Conservation (phyloP, 1,284 basidiomycete genomes). For the Ceratobasidium sp. region DNA sequence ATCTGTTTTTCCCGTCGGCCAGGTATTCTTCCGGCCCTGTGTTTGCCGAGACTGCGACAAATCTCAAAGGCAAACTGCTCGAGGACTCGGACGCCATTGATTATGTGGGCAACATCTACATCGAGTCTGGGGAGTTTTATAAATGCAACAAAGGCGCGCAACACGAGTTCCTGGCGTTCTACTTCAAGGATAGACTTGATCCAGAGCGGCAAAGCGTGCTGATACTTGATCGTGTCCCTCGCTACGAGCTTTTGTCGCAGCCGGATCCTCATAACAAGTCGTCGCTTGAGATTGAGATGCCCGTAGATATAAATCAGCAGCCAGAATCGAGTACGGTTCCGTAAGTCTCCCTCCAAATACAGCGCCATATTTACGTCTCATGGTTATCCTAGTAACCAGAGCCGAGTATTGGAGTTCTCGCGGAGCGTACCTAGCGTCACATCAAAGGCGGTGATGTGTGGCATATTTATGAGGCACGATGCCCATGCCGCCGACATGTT, state of each 20-base stretch:
- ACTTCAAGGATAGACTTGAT: not conserved
- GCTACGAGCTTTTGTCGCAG: not conserved
- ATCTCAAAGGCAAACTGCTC: not conserved
- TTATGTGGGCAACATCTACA: slow-evolving; percentile 9
- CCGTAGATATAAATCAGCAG: not conserved
- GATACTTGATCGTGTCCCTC: slow-evolving; percentile 20
- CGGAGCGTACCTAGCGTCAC: not conserved
- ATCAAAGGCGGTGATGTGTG: not conserved
- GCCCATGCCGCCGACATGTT: not conserved
- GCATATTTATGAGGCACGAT: not conserved
- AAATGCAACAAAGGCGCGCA: slow-evolving; percentile 3
- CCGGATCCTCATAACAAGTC: not conserved
- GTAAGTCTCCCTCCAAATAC: not conserved
- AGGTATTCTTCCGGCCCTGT: not conserved
- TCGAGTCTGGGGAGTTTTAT: not conserved
- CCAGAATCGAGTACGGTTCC: not conserved
- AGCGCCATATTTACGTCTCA: not conserved
- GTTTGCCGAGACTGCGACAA: not conserved
- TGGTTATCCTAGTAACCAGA: not conserved
- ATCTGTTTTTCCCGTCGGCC: not conserved
- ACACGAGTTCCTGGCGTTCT: slow-evolving; percentile 27
- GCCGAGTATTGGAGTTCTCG: not conserved
- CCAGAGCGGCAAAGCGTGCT: not conserved
- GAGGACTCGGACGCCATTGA: not conserved
- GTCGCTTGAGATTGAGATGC: not conserved